Evolutionary conservation across 768 basidiomycete genomes (phyloP).

Genomic region (Thelephora ganbajun): DNA sequence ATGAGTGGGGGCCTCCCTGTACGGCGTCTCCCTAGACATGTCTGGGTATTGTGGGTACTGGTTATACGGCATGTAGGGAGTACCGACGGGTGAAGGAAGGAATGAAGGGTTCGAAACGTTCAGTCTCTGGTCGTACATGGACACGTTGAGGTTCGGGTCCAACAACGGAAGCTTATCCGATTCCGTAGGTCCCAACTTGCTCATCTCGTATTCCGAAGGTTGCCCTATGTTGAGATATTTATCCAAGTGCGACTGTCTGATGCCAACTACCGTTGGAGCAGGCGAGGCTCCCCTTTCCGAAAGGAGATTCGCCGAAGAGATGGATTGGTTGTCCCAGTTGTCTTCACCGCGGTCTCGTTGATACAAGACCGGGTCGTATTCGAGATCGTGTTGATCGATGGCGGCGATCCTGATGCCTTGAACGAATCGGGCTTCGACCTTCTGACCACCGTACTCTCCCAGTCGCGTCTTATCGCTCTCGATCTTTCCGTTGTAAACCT

Average conservation of each 20-base stretch:
- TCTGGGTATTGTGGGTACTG: constrained; percentile 6
- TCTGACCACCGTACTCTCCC: constrained; percentile 67
- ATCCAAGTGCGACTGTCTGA: constrained; percentile 23
- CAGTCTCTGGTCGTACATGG: not conserved
- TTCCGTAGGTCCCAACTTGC: constrained; percentile 32
- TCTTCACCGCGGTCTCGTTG: constrained; percentile 71
- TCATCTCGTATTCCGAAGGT: constrained; percentile 35
- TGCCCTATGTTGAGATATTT: constrained; percentile 42
- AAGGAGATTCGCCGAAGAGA: constrained; percentile 46
- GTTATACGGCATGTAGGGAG: not conserved
- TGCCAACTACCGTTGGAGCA: constrained; percentile 22
- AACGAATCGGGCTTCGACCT: constrained; percentile 58
- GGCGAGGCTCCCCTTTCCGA: constrained; percentile 28
- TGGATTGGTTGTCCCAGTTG: constrained; percentile 78
- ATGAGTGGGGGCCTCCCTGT: constrained; percentile 50
- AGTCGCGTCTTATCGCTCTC: constrained; percentile 48
- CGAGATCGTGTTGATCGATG: constrained; percentile 64
- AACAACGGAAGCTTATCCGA: constrained; percentile 49
- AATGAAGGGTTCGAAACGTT: not conserved
- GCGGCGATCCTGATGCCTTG: constrained; percentile 76
- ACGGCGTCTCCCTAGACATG: constrained; percentile 19
- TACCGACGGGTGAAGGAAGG: not conserved
- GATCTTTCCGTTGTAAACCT: constrained; percentile 69
- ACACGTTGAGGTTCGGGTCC: constrained; percentile 5
- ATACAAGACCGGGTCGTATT: constrained; percentile 71